Conservation (phyloP, 306 rosid genomes). For the Vigna reflexopilosa region DNA sequence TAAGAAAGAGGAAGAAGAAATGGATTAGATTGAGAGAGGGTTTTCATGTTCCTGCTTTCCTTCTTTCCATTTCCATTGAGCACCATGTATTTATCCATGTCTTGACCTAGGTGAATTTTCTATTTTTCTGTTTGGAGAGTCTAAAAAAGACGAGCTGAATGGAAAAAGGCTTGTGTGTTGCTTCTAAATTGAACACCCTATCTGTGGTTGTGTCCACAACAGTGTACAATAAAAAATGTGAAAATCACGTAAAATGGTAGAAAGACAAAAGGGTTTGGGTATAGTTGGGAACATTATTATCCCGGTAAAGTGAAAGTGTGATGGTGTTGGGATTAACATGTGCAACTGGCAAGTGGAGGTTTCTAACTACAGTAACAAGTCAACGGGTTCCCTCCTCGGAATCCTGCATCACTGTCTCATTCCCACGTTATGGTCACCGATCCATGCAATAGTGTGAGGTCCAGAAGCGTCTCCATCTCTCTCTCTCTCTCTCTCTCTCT, state of each 20-base stretch:
- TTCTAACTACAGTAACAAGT: conserved; percentile 54
- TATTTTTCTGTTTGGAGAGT: conserved; percentile 39
- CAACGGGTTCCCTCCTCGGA: conserved; percentile 66
- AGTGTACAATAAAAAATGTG: not conserved
- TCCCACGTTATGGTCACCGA: conserved; percentile 74
- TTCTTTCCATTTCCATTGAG: conserved; percentile 49
- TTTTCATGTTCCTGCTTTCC: conserved; percentile 48
- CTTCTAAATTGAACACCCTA: conserved; percentile 47
- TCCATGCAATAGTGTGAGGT: conserved; percentile 49
- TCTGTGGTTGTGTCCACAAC: no score
- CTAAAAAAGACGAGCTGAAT: conserved; percentile 50
- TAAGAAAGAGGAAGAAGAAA: conserved; percentile 22
- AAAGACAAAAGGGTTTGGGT: conserved; percentile 26
- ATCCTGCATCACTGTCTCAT: conserved; percentile 54
- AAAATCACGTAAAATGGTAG: conserved; percentile 29
- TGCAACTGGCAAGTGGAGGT: conserved; percentile 80
- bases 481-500: conserved; percentile 15
- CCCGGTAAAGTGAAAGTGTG: conserved; percentile 43
- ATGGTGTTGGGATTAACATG: conserved; percentile 51
- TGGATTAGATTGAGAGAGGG: conserved; percentile 53
- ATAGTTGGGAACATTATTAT: conserved; percentile 45
- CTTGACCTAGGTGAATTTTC: conserved; percentile 40
- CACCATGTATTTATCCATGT: conserved; percentile 55
- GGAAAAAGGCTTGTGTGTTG: conserved; percentile 59
- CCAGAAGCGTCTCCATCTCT: conserved; percentile 30